Conservation (phyloP, 176 grass and related monocot genomes). For the Bolboschoenus planiculmis region DNA sequence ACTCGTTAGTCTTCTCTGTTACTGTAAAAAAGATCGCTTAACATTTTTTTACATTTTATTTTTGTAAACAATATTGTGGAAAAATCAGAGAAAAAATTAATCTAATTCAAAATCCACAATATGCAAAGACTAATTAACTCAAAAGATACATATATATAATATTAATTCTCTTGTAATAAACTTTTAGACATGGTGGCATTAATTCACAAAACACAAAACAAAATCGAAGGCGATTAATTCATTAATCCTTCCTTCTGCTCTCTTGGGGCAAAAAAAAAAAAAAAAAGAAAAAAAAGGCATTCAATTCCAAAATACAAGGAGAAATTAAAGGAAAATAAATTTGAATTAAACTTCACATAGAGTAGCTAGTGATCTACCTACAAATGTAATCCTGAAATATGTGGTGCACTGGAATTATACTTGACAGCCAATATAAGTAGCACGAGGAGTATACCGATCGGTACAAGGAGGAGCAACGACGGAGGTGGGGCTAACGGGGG, state of each 20-base stretch:
- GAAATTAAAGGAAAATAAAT: neutral
- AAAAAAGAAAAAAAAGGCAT: neutral
- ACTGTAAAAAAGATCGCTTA: too few relatives aligned
- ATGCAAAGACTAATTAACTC: neutral
- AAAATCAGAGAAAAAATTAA: too few relatives aligned
- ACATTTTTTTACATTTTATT: too few relatives aligned
- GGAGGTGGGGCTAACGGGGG: slow-evolving; percentile 82
- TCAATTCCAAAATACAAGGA: neutral
- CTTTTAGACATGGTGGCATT: neutral
- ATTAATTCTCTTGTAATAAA: neutral
- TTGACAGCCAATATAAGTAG: slow-evolving; percentile 65
- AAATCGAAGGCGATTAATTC: neutral
- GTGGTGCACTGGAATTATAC: slow-evolving; percentile 29
- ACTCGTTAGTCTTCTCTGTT: neutral
- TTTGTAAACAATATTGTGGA: too few relatives aligned
- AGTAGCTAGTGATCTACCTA: neutral
- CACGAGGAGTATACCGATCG: slow-evolving; percentile 55
- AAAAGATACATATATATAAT: neutral
- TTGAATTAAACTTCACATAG: neutral
- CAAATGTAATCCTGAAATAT: slow-evolving; percentile 10
- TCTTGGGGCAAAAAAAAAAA: neutral
- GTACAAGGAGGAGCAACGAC: slow-evolving; percentile 63
- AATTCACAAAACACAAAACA: neutral
- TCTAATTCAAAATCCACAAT: too few relatives aligned
- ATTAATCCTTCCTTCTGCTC: slow-evolving; percentile 1